A percentile compares a stretch with the other conserved stretches of the same genome.
Evolutionary conservation across 352 stramenopile genomes (phyloP).

Genomic region (Lagenidium giganteum): DNA sequence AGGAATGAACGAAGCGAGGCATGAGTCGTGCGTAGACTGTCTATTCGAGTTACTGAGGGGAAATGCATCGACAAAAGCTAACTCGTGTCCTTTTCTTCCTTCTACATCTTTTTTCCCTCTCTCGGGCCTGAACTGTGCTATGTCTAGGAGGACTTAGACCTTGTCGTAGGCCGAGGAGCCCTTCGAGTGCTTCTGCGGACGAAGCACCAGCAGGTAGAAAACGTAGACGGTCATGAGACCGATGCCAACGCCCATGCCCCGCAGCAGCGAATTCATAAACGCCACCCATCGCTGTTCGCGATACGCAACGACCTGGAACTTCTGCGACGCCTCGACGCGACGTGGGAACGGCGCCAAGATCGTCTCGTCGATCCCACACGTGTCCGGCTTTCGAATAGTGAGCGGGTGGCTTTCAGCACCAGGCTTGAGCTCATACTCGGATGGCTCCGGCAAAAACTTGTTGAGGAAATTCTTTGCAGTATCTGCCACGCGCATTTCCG

Average conservation of each 20-base stretch:
- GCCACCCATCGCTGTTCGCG: slow-evolving; percentile 74
- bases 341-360: slow-evolving; percentile 62
- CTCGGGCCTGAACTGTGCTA: too few species aligned
- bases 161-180: slow-evolving; percentile 59
- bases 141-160: too few species aligned
- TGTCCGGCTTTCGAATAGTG: slow-evolving; percentile 55
- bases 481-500: slow-evolving; percentile 72
- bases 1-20: slow-evolving; percentile 7
- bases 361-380: slow-evolving; percentile 67
- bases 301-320: slow-evolving; percentile 79
- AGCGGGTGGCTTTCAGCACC: slow-evolving; percentile 33
- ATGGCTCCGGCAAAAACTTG: slow-evolving; percentile 66
- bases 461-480: slow-evolving; percentile 62
- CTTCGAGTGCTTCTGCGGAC: slow-evolving; percentile 34
- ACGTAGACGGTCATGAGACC: slow-evolving; percentile 82
- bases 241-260: slow-evolving; percentile 64
- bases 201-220: slow-evolving; percentile 70
- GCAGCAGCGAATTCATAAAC: slow-evolving; percentile 76
- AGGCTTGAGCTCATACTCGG: slow-evolving; percentile 57
- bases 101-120: not conserved
- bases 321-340: slow-evolving; percentile 56
- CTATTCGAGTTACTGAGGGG: slow-evolving; percentile 3
- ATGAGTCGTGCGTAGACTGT: not conserved
- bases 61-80: too few species aligned
- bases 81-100: too few species aligned